phyloP scores from a whole-genome alignment of 1,284 basidiomycete genomes.

The Vanrija sp. region DNA sequence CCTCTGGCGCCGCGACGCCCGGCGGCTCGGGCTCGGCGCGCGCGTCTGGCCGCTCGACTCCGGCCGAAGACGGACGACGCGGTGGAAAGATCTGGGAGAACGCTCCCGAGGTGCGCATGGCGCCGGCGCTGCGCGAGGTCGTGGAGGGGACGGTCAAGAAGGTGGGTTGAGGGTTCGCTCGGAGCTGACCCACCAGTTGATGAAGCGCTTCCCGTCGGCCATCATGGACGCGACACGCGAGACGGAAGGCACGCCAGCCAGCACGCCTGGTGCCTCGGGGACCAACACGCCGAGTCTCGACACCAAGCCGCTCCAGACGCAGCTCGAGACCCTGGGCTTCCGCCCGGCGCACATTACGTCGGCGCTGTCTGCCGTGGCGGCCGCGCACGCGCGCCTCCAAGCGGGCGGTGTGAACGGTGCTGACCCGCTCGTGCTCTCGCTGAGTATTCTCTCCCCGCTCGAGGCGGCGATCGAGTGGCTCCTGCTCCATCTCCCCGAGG shows the following conservation, averaged over 20 bases:
- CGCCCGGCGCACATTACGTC: constrained; percentile 48
- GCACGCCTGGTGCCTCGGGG: neutral
- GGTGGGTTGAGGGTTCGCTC: constrained; percentile 49
- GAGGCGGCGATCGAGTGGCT: constrained; percentile 53
- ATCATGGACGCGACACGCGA: constrained; percentile 47
- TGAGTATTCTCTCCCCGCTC: constrained; percentile 54
- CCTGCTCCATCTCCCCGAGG: constrained; percentile 54
- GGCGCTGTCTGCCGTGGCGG: constrained; percentile 37
- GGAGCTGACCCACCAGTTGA: constrained; percentile 40
- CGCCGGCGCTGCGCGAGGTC: constrained; percentile 65
- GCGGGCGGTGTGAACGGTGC: neutral
- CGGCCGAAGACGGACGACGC: constrained; percentile 30
- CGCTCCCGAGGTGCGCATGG: constrained; percentile 82
- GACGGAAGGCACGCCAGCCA: constrained; percentile 17
- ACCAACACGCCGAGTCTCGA: constrained; percentile 23
- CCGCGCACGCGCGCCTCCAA: constrained; percentile 40
- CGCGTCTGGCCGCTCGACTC: constrained; percentile 53
- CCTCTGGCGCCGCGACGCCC: constrained; percentile 8
- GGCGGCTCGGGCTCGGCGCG: constrained; percentile 31
- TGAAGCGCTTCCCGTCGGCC: constrained; percentile 48
- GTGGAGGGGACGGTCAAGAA: constrained; percentile 80
- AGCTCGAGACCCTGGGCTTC: constrained; percentile 50
- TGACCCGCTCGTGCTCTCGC: constrained; percentile 48
- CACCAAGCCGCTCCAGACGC: constrained; percentile 25
- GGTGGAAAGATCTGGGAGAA: constrained; percentile 58